Percentiles rank a stretch among this genome's conserved stretches.
These are phyloP conservation scores for Globisporangium ultimum DNA, from an alignment of 352 stramenopile species.

Conservation along the genomic window DNA sequence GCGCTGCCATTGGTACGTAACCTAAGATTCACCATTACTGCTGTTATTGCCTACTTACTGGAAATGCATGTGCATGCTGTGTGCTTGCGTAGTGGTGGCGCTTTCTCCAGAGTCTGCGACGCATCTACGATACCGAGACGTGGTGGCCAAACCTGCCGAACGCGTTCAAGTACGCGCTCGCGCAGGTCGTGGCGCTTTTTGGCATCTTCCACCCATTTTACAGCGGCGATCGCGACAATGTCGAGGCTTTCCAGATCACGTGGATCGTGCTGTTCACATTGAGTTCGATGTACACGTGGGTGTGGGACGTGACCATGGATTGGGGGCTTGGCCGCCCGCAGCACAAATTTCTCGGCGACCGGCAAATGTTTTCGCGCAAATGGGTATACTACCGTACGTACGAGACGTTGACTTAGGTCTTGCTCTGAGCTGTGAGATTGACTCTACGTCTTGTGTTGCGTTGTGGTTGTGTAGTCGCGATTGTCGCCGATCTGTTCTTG, in stretches of 20 bases:
- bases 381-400: slow-evolving; percentile 70
- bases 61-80: background rate
- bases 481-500: slow-evolving; percentile 74
- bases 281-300: slow-evolving; percentile 79
- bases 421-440: background rate
- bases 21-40: background rate
- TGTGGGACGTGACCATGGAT: slow-evolving; percentile 87
- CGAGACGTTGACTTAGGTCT: background rate
- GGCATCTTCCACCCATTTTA: slow-evolving; percentile 85
- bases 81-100: slow-evolving; percentile 76
- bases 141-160: slow-evolving; percentile 96
- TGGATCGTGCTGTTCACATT: slow-evolving; percentile 81
- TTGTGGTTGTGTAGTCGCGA: slow-evolving; percentile 30
- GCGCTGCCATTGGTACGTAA: slow-evolving; percentile 80
- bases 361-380: slow-evolving; percentile 81
- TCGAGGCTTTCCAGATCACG: slow-evolving; percentile 47
- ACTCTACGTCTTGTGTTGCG: too few relatives aligned
- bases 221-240: slow-evolving; percentile 20
- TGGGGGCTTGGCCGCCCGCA: slow-evolving; percentile 78
- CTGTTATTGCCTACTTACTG: background rate
- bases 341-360: slow-evolving; percentile 73
- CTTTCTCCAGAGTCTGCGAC: slow-evolving; percentile 96
- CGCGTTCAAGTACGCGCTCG: slow-evolving; percentile 93
- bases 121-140: slow-evolving; percentile 93
- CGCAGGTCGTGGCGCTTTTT: slow-evolving; percentile 83